phyloP scores from a whole-genome alignment of 257 asterid genomes.

The Asclepias syriaca region DNA sequence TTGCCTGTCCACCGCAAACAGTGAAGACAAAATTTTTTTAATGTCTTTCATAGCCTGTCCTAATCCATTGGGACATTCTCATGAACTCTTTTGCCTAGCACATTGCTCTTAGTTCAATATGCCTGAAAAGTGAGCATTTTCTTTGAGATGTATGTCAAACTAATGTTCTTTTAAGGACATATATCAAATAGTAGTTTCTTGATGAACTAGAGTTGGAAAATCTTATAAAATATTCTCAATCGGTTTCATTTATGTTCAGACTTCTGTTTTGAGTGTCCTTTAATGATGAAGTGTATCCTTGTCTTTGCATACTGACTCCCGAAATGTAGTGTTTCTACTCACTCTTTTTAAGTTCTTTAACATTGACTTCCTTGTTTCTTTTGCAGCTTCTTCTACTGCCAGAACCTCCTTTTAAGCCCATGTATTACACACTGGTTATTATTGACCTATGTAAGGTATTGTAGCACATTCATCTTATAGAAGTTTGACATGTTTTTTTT shows the following conservation, averaged over 20 bases:
- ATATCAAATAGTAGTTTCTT: background rate
- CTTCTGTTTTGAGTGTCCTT: background rate
- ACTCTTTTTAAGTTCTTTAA: slow-evolving; percentile 3
- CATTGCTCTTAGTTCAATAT: background rate
- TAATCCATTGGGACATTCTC: background rate
- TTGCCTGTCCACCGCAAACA: background rate
- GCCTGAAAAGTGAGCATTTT: background rate
- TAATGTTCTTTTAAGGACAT: background rate
- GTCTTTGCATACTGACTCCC: background rate
- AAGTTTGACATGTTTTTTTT: background rate
- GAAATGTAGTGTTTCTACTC: slow-evolving; percentile 4
- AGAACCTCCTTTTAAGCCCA: slow-evolving; percentile 88
- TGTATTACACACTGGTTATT: slow-evolving; percentile 89
- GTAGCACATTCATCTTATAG: background rate
- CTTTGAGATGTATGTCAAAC: background rate
- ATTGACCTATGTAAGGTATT: slow-evolving; percentile 96
- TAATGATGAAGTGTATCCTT: background rate
- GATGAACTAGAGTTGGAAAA: background rate
- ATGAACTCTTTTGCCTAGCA: background rate
- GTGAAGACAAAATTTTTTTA: background rate
- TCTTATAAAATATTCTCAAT: background rate
- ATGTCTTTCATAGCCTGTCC: background rate
- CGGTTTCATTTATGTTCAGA: background rate
- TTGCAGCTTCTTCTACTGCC: slow-evolving; percentile 94
- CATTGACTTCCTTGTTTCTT: slow-evolving; percentile 8